Evolutionary conservation across 305 asterid genomes (phyloP), one percentile per base, ranked within the genome.

Genomic region (Vinca major): DNA sequence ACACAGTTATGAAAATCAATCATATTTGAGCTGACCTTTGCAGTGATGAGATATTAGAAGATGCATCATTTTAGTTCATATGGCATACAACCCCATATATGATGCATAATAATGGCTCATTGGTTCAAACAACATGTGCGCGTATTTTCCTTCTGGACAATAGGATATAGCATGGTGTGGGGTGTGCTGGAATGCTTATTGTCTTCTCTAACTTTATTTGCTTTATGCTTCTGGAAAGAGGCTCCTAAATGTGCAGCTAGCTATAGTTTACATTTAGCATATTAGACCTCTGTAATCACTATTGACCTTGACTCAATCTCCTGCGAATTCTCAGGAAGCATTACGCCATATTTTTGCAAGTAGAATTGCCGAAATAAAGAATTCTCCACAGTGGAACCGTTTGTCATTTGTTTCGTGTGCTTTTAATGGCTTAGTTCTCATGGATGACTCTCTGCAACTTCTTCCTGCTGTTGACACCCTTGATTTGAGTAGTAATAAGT

Each of bases 401-500:
- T 81, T 92, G 73, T 86, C 94, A 53, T 92, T 88, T 74, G 90
- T 89, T 69, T 92, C 98, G n/a, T 92, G 98, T 60, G 94, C 98
- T 19, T 84, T 83, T 67, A 92, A 92, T 75, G 81, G 83, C 76
- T 80, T 92, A 77, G 77, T 90, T 75, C 95, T 92, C 76, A 92
- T 92, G 97, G 97, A 92, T 41, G 98, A 92, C 80, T 88, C 98
- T 37, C 80, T 92, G 86, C 98, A 86, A 79, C 95, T 92, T 74
- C 96, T 92, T 74, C 96, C 98, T 54, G 85, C 78, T 55, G 82
- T 88, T 76, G 98, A 92, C 71, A 87, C 90, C 67, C 97, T 92
- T 78, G 98, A 92, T 82, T 80, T 92, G 72, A 90, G 98, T 71
- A 81, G 97, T 78, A 92, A 92, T 85, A 90, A 85, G 86, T 87